Evolutionary conservation across 176 grass and related monocot species (phyloP).

Genomic region (Juncus effusus): DNA sequence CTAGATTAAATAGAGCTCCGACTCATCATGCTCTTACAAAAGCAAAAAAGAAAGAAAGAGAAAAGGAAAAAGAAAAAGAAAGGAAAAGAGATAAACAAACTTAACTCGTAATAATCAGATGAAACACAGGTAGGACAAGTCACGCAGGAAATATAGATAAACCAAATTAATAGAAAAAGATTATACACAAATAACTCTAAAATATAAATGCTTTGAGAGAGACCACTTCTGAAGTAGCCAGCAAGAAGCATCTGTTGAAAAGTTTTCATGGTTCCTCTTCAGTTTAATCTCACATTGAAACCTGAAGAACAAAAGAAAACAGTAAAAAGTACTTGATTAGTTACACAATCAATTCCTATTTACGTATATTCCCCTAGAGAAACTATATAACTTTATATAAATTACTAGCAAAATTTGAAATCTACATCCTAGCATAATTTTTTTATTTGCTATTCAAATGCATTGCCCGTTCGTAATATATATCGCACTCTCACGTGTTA

Average conservation of each 20-base stretch:
- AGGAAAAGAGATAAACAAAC: neutral
- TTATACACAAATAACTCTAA: conserved; percentile 17
- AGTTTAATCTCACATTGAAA: conserved; percentile 24
- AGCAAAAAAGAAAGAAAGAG: conserved; percentile 6
- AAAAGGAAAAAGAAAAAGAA: neutral
- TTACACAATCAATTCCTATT: too few relatives aligned
- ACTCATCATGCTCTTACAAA: conserved; percentile 27
- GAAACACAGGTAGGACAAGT: neutral
- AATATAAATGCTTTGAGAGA: neutral
- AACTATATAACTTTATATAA: too few relatives aligned
- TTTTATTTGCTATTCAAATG: too few relatives aligned
- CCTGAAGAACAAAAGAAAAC: conserved; percentile 20
- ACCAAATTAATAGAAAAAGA: conserved; percentile 7
- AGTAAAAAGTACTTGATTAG: conserved; percentile 8
- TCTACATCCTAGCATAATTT: too few relatives aligned
- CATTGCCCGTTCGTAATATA: too few relatives aligned
- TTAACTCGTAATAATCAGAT: neutral
- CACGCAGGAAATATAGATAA: neutral
- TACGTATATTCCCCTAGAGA: too few relatives aligned
- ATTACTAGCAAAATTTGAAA: too few relatives aligned
- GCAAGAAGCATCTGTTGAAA: too few relatives aligned
- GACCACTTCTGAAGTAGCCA: neutral
- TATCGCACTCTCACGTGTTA: too few relatives aligned
- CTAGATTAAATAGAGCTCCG: conserved; percentile 27
- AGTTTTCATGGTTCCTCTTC: too few relatives aligned